Evolutionary conservation across 1,139 yeast genomes (phyloP).

Genomic region (Casaregolazyma lundiana): DNA sequence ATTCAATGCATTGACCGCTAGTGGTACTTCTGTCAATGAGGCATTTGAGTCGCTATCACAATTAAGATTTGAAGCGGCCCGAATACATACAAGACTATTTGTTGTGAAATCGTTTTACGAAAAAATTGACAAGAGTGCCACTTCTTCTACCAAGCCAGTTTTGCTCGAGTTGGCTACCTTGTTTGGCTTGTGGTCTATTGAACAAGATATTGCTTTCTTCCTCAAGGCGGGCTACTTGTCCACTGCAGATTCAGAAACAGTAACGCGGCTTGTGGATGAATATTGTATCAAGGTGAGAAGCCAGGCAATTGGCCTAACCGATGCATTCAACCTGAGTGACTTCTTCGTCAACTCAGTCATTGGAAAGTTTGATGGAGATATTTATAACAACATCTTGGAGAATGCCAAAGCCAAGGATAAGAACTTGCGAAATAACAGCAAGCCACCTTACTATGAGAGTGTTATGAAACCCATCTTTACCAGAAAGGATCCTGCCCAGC

Average conservation of each 20-base stretch:
- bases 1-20: slow-evolving; percentile 21
- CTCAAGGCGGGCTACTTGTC: slow-evolving; percentile 56
- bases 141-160: slow-evolving; percentile 32
- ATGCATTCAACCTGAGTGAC: slow-evolving; percentile 82
- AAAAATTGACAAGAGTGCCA: slow-evolving; percentile 28
- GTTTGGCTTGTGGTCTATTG: slow-evolving; percentile 69
- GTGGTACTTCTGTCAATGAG: slow-evolving; percentile 30
- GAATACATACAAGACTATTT: slow-evolving; percentile 39
- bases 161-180: slow-evolving; percentile 49
- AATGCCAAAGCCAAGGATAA: slow-evolving; percentile 22
- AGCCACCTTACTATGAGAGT: slow-evolving; percentile 38
- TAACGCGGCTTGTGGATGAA: slow-evolving; percentile 34
- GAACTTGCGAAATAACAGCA: slow-evolving; percentile 34
- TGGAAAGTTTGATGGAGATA: slow-evolving; percentile 81
- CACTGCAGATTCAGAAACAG: slow-evolving; percentile 32
- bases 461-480: slow-evolving; percentile 39
- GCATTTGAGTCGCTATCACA: slow-evolving; percentile 43
- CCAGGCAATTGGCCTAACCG: slow-evolving; percentile 78
- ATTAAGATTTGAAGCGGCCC: slow-evolving; percentile 41
- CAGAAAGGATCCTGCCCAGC: slow-evolving; percentile 26
- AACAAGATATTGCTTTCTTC: slow-evolving; percentile 71
- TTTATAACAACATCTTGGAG: slow-evolving; percentile 65
- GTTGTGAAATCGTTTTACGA: slow-evolving; percentile 36
- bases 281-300: slow-evolving; percentile 45
- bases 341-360: slow-evolving; percentile 80